Evolutionary conservation across 75 land plant genomes (phyloP).

Genomic region (Ceratopteris richardii): DNA sequence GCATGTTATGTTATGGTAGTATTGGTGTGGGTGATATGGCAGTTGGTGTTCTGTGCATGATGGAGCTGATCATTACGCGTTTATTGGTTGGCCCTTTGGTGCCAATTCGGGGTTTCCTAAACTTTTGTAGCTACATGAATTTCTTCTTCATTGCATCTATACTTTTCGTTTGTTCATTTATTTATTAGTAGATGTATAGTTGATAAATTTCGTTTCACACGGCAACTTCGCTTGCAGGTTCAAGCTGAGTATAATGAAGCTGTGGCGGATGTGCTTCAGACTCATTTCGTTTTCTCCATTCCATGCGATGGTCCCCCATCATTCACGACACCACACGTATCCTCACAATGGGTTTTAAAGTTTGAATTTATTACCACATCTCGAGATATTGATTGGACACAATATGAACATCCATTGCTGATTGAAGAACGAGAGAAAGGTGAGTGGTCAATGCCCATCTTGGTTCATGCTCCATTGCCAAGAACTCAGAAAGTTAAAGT

Average conservation of each 20-base stretch:
- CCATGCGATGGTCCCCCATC: constrained; percentile 93
- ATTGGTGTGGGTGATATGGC: too few relatives aligned
- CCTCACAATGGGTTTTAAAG: constrained; percentile 85
- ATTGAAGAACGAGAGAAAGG: constrained; percentile 72
- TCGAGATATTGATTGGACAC: constrained; percentile 51
- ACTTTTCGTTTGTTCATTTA: too few relatives aligned
- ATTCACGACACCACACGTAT: constrained; percentile 69
- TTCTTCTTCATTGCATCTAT: too few relatives aligned
- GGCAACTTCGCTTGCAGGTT: constrained; percentile 46
- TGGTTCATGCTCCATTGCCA: constrained; percentile 72
- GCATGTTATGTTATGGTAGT: too few relatives aligned
- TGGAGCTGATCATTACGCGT: too few relatives aligned
- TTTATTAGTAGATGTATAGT: too few relatives aligned
- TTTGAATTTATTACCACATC: constrained; percentile 90
- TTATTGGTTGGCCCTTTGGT: too few relatives aligned
- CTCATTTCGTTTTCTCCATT: constrained; percentile 84
- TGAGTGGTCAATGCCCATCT: constrained; percentile 88
- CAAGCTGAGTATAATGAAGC: constrained; percentile 87
- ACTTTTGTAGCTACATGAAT: too few relatives aligned
- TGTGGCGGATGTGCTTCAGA: constrained; percentile 80
- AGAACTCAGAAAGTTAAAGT: constrained; percentile 27
- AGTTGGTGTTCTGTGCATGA: too few relatives aligned
- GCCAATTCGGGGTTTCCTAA: too few relatives aligned
- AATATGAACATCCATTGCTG: constrained; percentile 81
- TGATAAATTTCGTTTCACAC: too few relatives aligned